phyloP scores from a whole-genome alignment of 78 protist genomes.

The Dictyostelium brefeldianum region DNA sequence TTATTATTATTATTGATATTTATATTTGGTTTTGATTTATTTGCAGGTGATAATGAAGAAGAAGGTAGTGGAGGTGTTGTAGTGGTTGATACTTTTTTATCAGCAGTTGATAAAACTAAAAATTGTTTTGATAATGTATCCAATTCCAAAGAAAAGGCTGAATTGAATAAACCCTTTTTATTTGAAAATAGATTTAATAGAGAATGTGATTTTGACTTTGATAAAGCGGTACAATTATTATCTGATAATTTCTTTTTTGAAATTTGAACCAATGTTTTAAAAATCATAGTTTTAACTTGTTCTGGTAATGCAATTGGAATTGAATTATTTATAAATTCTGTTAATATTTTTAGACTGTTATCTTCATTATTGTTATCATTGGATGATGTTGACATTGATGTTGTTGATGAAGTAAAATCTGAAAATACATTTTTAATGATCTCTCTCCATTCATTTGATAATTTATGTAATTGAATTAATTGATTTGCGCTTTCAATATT shows the following conservation, averaged over 20 bases:
- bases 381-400: background rate
- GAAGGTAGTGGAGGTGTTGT: background rate
- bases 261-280: slow-evolving; percentile 25
- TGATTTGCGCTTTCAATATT: background rate
- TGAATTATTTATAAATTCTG: background rate
- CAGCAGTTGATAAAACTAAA: background rate
- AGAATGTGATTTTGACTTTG: background rate
- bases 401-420: background rate
- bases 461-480: background rate
- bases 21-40: background rate
- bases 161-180: background rate
- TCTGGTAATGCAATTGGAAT: slow-evolving; percentile 15
- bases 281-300: slow-evolving; percentile 13
- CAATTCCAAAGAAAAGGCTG: slow-evolving; percentile 16
- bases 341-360: background rate
- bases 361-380: background rate
- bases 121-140: slow-evolving; percentile 24
- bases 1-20: background rate
- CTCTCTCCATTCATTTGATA: slow-evolving; percentile 22
- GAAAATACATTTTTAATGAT: slow-evolving; percentile 19
- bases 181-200: slow-evolving; percentile 24
- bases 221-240: background rate
- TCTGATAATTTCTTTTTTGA: slow-evolving; percentile 35
- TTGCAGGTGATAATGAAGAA: background rate
- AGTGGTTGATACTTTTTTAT: background rate